Conservation (phyloP, 2,329 filamentous ascomycete genomes). For the Arthrinium phaeospermum region DNA sequence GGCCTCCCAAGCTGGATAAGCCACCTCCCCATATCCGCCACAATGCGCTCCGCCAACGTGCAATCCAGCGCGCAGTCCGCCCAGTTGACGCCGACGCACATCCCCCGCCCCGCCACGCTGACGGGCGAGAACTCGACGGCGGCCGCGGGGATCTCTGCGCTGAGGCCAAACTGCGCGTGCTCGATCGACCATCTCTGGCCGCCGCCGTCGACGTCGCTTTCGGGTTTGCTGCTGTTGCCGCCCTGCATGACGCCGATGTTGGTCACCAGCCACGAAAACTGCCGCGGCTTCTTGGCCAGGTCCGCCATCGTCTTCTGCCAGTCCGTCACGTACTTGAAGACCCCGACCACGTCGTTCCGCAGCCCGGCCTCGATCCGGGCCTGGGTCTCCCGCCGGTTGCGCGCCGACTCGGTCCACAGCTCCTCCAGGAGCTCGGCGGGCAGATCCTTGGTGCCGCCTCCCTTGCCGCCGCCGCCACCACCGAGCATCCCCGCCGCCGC, state of each 20-base stretch:
- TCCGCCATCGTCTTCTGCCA: constrained; percentile 39
- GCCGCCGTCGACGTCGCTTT: neutral
- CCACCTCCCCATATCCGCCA: constrained; percentile 31
- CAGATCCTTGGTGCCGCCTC: neutral
- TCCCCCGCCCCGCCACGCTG: constrained; percentile 25
- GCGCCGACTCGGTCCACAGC: constrained; percentile 31
- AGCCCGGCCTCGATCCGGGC: constrained; percentile 34
- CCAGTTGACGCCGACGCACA: constrained; percentile 32
- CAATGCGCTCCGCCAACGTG: constrained; percentile 27
- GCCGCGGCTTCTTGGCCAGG: constrained; percentile 36
- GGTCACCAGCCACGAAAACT: constrained; percentile 41
- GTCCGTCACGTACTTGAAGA: constrained; percentile 42
- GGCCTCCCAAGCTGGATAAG: constrained; percentile 19
- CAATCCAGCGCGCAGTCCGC: constrained; percentile 32
- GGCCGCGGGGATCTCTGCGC: constrained; percentile 26
- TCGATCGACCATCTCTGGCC: constrained; percentile 27
- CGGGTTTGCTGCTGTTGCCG: neutral
- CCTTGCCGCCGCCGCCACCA: neutral
- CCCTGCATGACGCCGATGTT: constrained; percentile 41
- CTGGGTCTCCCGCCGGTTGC: constrained; percentile 36
- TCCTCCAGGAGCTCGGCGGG: constrained; percentile 23
- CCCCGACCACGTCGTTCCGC: constrained; percentile 40
- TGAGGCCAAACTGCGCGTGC: constrained; percentile 29
- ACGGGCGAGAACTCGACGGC: constrained; percentile 25
- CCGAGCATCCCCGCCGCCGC: neutral